These are phyloP conservation scores for Hygrophoropsis aurantiaca DNA, from an alignment of 768 basidiomycete genomes.

Conservation along the genomic window DNA sequence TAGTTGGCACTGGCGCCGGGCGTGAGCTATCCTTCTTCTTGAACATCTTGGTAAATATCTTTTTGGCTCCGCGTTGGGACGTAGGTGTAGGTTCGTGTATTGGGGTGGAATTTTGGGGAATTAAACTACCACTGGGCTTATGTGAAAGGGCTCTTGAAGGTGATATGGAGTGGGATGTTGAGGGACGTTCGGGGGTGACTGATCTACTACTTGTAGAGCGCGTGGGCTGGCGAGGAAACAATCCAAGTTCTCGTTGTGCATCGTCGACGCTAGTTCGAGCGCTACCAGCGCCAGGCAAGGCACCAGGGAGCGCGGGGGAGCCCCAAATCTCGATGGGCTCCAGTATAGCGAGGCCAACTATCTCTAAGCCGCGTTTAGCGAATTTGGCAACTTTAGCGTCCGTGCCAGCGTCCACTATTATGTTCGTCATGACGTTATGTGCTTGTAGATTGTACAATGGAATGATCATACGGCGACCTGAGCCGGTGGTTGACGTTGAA, in stretches of 20 bases:
- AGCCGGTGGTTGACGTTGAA: constrained; percentile 43
- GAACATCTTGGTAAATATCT: constrained; percentile 71
- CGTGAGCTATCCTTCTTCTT: constrained; percentile 45
- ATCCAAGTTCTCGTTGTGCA: constrained; percentile 19
- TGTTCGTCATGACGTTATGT: constrained; percentile 85
- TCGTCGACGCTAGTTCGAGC: constrained; percentile 31
- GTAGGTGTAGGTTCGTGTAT: constrained; percentile 15
- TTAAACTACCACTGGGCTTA: constrained; percentile 16
- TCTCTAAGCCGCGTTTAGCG: constrained; percentile 67
- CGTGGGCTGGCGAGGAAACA: constrained; percentile 1
- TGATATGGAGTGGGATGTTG: constrained; percentile 2
- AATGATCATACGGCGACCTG: constrained; percentile 71
- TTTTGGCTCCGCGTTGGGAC: constrained; percentile 43
- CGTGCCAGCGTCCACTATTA: constrained; percentile 84
- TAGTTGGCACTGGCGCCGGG: constrained; percentile 18
- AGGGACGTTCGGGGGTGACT: constrained; percentile 8
- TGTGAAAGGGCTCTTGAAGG: background rate
- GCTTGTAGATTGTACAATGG: constrained; percentile 87
- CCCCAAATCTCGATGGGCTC: constrained; percentile 79
- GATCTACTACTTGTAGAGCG: constrained; percentile 9
- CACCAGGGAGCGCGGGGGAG: constrained; percentile 11
- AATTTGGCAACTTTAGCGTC: constrained; percentile 85
- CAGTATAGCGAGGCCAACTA: constrained; percentile 74
- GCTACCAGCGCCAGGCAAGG: constrained; percentile 12
- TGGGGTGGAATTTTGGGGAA: constrained; percentile 13